Base-by-base conservation (phyloP, 2,329 filamentous ascomycete genomes). In the Colletotrichum simmondsii region DNA sequence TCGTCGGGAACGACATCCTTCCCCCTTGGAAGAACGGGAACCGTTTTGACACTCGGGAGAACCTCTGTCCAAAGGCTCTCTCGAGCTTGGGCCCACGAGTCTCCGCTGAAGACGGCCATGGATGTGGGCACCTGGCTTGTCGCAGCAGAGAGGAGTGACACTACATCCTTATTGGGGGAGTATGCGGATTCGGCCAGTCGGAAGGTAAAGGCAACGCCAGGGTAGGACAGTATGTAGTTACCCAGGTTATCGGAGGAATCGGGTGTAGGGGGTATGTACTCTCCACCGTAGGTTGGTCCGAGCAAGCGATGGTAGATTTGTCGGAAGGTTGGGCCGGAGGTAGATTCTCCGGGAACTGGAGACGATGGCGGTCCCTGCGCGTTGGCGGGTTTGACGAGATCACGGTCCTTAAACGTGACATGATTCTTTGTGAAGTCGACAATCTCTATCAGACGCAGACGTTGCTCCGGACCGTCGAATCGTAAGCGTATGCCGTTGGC, bases 241-340 rank as follows among this genome's bases (percentile, higher is more conserved):
- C 95, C 95, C 71, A 87, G 85, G 19, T 87, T 85, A 12, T 87
- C 86, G 54, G 86, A 84, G 46, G 87, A 83, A 3, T 85, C 86
- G 1, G 85, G 79, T 7, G 83, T 81, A 1, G 94, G 91, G 10
- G 92, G 89, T 49, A 98, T 88, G 79, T 96, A 99, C 85, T 99
- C 97, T 75, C 97, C 97, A 1, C 94, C 94, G 80, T 97, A 98
- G 0, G 96, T 97, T 22, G 95, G 95, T 0, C 97, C 97, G 75
- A 99, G 92, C n/a, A 98, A 87, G 65, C 94, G 92, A 78, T 97
- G 95, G 81, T 98, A 99, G 76, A 99, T 92, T 81, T 97, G 94
- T 72, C 93, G 90, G 81, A 98, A 98, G 19, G 90, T 93, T 5
- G 95, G 95, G 0, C 94, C 94, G 61, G 86, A 78, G 32, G 80